Evolutionary conservation across 2,329 filamentous ascomycete species (phyloP).

Genomic region (Arthrobotrys entomopaga): DNA sequence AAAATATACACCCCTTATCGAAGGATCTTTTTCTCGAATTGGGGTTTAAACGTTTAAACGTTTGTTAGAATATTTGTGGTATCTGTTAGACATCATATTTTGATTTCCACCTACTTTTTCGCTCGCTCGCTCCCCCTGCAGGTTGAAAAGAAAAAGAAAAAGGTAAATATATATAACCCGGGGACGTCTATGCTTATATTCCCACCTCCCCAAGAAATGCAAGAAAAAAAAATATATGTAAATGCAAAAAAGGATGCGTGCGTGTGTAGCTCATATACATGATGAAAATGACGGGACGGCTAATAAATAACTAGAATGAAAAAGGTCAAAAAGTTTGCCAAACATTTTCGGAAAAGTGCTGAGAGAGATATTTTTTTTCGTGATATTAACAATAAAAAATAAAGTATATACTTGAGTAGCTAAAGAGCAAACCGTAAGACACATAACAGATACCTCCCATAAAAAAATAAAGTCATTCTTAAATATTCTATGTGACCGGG

Average conservation of each 20-base stretch:
- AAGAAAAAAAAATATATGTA: too few species aligned
- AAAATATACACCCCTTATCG: neutral
- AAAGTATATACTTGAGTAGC: slow-evolving; percentile 3
- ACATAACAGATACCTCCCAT: neutral
- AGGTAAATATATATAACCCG: neutral
- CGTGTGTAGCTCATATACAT: too few species aligned
- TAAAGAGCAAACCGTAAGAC: neutral
- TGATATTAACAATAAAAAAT: neutral
- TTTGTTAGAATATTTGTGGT: neutral
- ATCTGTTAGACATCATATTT: slow-evolving; percentile 2
- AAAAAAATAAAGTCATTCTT: neutral
- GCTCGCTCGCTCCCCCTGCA: neutral
- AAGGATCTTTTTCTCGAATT: neutral
- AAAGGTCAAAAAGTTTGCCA: too few species aligned
- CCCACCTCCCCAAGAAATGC: too few species aligned
- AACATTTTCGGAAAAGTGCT: neutral
- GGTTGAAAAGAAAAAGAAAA: neutral
- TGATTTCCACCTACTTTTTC: neutral
- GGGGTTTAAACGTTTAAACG: too few species aligned
- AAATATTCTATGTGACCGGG: too few species aligned
- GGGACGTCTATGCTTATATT: too few species aligned
- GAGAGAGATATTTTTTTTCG: neutral
- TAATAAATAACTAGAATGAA: too few species aligned
- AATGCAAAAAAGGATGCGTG: too few species aligned
- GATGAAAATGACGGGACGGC: too few species aligned